phyloP scores from a whole-genome alignment of 352 stramenopile genomes.

The Globisporangium emineosum region DNA sequence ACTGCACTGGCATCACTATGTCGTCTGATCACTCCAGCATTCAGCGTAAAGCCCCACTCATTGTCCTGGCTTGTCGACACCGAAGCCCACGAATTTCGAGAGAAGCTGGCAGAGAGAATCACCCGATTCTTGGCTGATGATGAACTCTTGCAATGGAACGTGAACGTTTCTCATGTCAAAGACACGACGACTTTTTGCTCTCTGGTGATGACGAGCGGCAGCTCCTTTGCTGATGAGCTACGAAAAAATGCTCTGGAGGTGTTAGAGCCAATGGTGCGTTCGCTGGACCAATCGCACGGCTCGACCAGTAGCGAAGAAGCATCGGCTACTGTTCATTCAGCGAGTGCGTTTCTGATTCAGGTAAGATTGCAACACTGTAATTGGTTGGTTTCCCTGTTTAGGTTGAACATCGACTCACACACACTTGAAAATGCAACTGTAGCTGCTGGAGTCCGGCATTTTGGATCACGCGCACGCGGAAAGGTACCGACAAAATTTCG shows the following conservation, averaged over 20 bases:
- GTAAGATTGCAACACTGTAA: background rate
- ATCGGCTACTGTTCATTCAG: background rate
- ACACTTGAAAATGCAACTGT: background rate
- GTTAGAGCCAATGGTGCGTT: conserved; percentile 18
- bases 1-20: conserved; percentile 15
- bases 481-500: conserved; percentile 15
- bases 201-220: conserved; percentile 15
- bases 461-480: background rate
- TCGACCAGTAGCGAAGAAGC: background rate
- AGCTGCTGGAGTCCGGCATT: conserved; percentile 16
- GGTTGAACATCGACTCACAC: background rate
- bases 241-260: conserved; percentile 18
- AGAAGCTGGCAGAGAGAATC: background rate
- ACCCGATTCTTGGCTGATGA: conserved; percentile 7
- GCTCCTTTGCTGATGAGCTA: conserved; percentile 24
- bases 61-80: conserved; percentile 16
- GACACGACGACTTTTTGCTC: conserved; percentile 30
- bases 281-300: conserved; percentile 12
- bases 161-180: conserved; percentile 14
- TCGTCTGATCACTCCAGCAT: conserved; percentile 1
- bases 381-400: background rate
- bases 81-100: conserved; percentile 2
- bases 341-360: conserved; percentile 17
- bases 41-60: background rate
- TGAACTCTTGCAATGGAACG: conserved; percentile 12